These are phyloP conservation scores for Ogataea thermomethanolica DNA, from an alignment of 805 yeast species.

Conservation along the genomic window DNA sequence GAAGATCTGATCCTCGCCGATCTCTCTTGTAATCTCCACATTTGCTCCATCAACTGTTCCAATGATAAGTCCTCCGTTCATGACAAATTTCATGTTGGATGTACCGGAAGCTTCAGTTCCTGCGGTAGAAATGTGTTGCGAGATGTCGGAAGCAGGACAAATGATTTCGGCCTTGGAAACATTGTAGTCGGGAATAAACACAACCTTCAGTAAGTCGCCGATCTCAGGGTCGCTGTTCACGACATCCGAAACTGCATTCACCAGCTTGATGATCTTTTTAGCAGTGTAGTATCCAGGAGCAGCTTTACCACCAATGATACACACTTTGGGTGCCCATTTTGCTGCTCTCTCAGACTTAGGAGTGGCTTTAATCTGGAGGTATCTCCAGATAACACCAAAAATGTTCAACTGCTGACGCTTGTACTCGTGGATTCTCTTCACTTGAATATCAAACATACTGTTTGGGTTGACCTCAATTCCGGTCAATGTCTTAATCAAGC, in stretches of 20 bases:
- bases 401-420: constrained; percentile 93
- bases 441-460: constrained; percentile 86
- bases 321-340: constrained; percentile 69
- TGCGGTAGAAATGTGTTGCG: constrained; percentile 94
- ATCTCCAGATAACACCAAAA: constrained; percentile 83
- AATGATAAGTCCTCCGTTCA: constrained; percentile 89
- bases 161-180: constrained; percentile 92
- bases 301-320: constrained; percentile 89
- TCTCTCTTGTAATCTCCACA: constrained; percentile 89
- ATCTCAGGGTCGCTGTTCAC: constrained; percentile 75
- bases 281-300: constrained; percentile 99
- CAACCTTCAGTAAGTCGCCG: constrained; percentile 76
- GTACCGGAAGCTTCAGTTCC: constrained; percentile 98
- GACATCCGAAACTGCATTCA: constrained; percentile 77
- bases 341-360: constrained; percentile 56
- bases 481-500: constrained; percentile 59
- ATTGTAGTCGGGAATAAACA: constrained; percentile 87
- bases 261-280: constrained; percentile 79
- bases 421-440: constrained; percentile 92
- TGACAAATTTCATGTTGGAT: constrained; percentile 90
- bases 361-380: constrained; percentile 68
- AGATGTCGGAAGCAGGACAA: constrained; percentile 84
- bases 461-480: constrained; percentile 63
- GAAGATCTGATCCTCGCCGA: constrained; percentile 91
- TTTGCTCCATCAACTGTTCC: constrained; percentile 98